Conservation (phyloP, 2,329 filamentous ascomycete genomes). For the Pyrenophora graminea region DNA sequence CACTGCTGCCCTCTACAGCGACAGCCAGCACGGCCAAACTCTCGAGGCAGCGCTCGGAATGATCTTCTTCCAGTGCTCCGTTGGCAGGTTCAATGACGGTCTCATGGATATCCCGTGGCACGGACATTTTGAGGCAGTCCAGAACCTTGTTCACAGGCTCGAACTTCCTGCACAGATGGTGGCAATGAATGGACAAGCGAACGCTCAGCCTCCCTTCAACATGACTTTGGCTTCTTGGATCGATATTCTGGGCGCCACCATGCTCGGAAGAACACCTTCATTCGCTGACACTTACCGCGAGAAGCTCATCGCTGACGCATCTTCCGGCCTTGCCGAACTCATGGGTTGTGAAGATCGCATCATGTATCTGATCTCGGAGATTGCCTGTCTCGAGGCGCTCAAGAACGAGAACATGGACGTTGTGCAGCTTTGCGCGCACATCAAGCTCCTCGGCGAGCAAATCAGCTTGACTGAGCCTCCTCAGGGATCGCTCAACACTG, state of each 20-base stretch:
- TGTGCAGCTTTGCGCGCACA: constrained; percentile 84
- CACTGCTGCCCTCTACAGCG: constrained; percentile 77
- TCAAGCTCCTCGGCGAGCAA: constrained; percentile 83
- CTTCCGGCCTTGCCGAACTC: constrained; percentile 81
- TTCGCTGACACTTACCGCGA: constrained; percentile 96
- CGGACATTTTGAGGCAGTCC: constrained; percentile 92
- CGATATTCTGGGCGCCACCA: constrained; percentile 92
- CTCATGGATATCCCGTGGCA: constrained; percentile 95
- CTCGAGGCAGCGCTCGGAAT: constrained; percentile 91
- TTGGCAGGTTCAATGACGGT: constrained; percentile 81
- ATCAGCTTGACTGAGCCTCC: constrained; percentile 78
- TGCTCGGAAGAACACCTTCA: constrained; percentile 80
- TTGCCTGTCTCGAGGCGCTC: constrained; percentile 90
- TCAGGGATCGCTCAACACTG: constrained; percentile 53
- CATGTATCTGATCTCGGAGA: constrained; percentile 98
- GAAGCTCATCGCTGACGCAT: constrained; percentile 72
- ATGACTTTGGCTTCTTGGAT: constrained; percentile 96
- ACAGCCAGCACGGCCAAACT: constrained; percentile 83
- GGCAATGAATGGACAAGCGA: constrained; percentile 60
- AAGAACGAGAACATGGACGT: constrained; percentile 79
- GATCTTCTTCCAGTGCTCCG: constrained; percentile 94
- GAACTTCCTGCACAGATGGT: constrained; percentile 73
- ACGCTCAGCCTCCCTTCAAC: constrained; percentile 79
- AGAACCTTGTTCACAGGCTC: constrained; percentile 82
- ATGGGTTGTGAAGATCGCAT: constrained; percentile 98